Percentiles rank a stretch among this genome's conserved stretches.
These are phyloP conservation scores for Candida pseudoglaebosa DNA, from an alignment of 805 yeast genomes.

Conservation along the genomic window DNA sequence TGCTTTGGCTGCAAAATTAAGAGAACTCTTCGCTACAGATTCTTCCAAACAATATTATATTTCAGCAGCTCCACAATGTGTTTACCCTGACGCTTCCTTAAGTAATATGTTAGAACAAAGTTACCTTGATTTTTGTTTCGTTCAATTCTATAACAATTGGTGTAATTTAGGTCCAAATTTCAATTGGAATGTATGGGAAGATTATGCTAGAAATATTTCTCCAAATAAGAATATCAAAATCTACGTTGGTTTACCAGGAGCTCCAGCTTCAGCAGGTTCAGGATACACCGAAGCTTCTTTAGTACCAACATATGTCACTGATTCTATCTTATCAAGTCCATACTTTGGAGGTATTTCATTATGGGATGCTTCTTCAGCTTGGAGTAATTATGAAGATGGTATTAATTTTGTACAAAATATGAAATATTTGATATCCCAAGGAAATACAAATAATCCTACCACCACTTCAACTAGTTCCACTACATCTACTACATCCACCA, in stretches of 20 bases:
- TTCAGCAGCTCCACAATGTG: conserved; percentile 39
- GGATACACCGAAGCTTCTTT: conserved; percentile 24
- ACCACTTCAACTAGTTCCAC: conserved; percentile 6
- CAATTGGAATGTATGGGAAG: conserved; percentile 35
- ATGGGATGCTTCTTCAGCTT: conserved; percentile 77
- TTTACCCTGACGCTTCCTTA: conserved; percentile 35
- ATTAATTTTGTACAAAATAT: conserved; percentile 29
- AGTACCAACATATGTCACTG: conserved; percentile 17
- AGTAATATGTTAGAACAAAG: conserved; percentile 24
- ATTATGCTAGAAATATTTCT: conserved; percentile 24
- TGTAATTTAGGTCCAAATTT: conserved; percentile 25
- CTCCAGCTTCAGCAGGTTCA: conserved; percentile 27
- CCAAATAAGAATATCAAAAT: conserved; percentile 30
- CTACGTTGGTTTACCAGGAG: conserved; percentile 35
- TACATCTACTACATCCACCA: conserved; percentile 6
- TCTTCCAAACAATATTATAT: conserved; percentile 27
- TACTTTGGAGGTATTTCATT: conserved; percentile 69
- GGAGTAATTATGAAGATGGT: conserved; percentile 20
- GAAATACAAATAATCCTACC: too few relatives aligned
- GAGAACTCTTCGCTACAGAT: conserved; percentile 19
- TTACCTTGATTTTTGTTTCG: conserved; percentile 32
- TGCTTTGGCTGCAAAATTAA: conserved; percentile 40
- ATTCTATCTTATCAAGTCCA: conserved; percentile 12
- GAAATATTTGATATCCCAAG: conserved; percentile 37
- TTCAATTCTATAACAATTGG: conserved; percentile 38